These are phyloP conservation scores for Sugiyamaella pinicola DNA, from an alignment of 1,139 yeast genomes.

Conservation along the genomic window DNA sequence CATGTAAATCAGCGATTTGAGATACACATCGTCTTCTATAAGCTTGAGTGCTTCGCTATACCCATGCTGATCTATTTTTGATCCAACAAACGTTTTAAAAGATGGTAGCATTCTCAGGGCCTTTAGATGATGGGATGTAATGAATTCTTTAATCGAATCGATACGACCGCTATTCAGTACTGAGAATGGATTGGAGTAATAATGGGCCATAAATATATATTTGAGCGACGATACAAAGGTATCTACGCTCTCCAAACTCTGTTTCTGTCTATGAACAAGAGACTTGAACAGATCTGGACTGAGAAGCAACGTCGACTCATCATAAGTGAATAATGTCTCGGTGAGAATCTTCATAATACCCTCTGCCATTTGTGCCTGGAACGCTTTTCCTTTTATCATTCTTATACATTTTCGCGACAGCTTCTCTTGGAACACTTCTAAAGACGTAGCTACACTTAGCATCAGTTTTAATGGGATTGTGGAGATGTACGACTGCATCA, in stretches of 20 bases:
- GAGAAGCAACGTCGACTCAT: slow-evolving; percentile 15
- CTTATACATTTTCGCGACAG: slow-evolving; percentile 42
- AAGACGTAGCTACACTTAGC: slow-evolving; percentile 58
- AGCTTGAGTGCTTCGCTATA: slow-evolving; percentile 19
- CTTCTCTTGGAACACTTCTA: slow-evolving; percentile 48
- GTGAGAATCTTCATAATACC: slow-evolving; percentile 30
- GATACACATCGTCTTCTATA: slow-evolving; percentile 25
- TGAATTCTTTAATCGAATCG: slow-evolving; percentile 38
- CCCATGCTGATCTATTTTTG: slow-evolving; percentile 22
- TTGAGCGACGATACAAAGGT: slow-evolving; percentile 56
- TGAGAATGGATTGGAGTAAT: slow-evolving; percentile 67
- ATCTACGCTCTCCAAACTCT: slow-evolving; percentile 49
- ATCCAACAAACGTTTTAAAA: slow-evolving; percentile 47
- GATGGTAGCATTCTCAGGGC: slow-evolving; percentile 53
- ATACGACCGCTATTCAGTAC: slow-evolving; percentile 40
- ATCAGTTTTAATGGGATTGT: slow-evolving; percentile 50
- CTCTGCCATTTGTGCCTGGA: slow-evolving; percentile 34
- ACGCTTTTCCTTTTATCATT: slow-evolving; percentile 32
- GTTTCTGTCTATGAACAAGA: slow-evolving; percentile 35
- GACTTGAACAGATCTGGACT: slow-evolving; percentile 21
- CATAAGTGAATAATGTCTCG: slow-evolving; percentile 23
- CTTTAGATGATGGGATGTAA: slow-evolving; percentile 38
- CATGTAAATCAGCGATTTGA: slow-evolving; percentile 17
- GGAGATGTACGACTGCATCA: slow-evolving; percentile 47
- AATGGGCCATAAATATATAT: slow-evolving; percentile 68